A percentile compares a stretch with the other conserved stretches of the same genome.
These are phyloP conservation scores for Trichoderma polysporum DNA, from an alignment of 2,329 filamentous ascomycete species.

Conservation along the genomic window DNA sequence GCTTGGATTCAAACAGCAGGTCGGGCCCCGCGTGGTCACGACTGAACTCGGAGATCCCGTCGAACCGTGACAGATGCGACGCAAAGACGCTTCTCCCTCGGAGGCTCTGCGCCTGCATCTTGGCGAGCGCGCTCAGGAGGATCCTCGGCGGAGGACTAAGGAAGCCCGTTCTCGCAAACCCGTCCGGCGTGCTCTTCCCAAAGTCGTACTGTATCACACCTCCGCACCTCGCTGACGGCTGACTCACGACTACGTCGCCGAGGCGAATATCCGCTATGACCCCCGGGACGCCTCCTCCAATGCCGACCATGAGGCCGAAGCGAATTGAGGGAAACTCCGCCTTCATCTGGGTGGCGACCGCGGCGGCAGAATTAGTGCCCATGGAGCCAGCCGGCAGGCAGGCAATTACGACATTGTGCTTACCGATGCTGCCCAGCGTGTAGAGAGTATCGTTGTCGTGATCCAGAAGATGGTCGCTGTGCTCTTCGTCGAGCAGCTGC, in stretches of 20 bases:
- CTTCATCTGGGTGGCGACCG: not conserved
- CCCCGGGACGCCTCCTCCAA: not conserved
- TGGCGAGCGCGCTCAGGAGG: too few relatives aligned
- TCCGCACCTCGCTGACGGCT: too few relatives aligned
- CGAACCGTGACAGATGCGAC: too few relatives aligned
- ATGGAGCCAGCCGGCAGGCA: constrained; percentile 22
- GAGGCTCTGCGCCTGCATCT: too few relatives aligned
- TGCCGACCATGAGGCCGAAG: not conserved
- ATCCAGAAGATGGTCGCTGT: not conserved
- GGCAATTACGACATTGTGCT: constrained; percentile 22
- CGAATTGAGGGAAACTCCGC: not conserved
- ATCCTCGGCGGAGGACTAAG: too few relatives aligned
- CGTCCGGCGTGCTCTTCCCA: too few relatives aligned
- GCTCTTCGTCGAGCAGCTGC: constrained; percentile 20
- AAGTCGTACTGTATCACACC: too few relatives aligned
- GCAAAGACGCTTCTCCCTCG: too few relatives aligned
- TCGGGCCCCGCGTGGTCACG: too few relatives aligned
- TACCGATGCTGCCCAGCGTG: constrained; percentile 15
- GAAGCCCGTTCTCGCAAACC: too few relatives aligned
- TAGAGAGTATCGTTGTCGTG: constrained; percentile 6
- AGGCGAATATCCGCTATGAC: not conserved
- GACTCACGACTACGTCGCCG: not conserved
- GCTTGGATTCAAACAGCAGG: too few relatives aligned
- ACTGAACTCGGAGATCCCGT: too few relatives aligned
- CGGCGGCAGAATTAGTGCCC: not conserved